Evolutionary conservation across 2,329 filamentous ascomycete genomes (phyloP).

Genomic region (Trichoderma sp.): DNA sequence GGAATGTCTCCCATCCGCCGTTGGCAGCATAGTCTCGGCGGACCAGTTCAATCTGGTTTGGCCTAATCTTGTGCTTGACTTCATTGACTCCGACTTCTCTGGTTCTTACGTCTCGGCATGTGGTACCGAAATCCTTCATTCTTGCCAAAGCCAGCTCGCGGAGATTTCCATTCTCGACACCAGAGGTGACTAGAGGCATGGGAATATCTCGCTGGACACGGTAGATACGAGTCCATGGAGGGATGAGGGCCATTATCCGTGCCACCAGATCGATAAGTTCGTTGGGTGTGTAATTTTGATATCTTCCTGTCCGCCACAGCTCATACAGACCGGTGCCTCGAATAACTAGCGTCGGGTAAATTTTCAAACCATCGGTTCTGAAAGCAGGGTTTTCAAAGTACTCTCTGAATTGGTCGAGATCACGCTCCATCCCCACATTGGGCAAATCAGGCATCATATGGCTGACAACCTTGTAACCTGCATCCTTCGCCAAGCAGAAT

Average conservation of each 20-base stretch:
- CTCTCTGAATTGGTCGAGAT: slow-evolving; percentile 94
- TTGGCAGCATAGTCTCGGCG: slow-evolving; percentile 94
- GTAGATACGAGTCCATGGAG: slow-evolving; percentile 98
- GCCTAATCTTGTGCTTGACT: slow-evolving; percentile 97
- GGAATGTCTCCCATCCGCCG: slow-evolving; percentile 96
- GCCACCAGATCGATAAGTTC: slow-evolving; percentile 94
- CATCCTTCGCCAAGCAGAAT: slow-evolving; percentile 95
- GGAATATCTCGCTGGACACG: slow-evolving; percentile 97
- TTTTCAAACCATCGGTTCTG: slow-evolving; percentile 94
- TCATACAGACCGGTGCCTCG: slow-evolving; percentile 96
- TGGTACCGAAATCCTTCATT: slow-evolving; percentile 99
- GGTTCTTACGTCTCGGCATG: slow-evolving; percentile 93
- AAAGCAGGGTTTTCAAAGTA: slow-evolving; percentile 98
- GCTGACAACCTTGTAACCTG: slow-evolving; percentile 97
- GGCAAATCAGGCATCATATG: slow-evolving; percentile 99
- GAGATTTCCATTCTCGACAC: slow-evolving; percentile 96
- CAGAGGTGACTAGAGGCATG: slow-evolving; percentile 99
- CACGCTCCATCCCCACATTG: slow-evolving; percentile 97
- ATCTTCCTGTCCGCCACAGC: slow-evolving; percentile 93
- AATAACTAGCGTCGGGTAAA: slow-evolving; percentile 97
- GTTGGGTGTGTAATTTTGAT: slow-evolving; percentile 99
- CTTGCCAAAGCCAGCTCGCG: slow-evolving; percentile 90
- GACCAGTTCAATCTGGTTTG: slow-evolving; percentile 93
- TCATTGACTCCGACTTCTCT: slow-evolving; percentile 98
- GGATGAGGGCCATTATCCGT: slow-evolving; percentile 90